Evolutionary conservation across 2,329 filamentous ascomycete genomes (phyloP).

Genomic region (Beauveria caledonica): DNA sequence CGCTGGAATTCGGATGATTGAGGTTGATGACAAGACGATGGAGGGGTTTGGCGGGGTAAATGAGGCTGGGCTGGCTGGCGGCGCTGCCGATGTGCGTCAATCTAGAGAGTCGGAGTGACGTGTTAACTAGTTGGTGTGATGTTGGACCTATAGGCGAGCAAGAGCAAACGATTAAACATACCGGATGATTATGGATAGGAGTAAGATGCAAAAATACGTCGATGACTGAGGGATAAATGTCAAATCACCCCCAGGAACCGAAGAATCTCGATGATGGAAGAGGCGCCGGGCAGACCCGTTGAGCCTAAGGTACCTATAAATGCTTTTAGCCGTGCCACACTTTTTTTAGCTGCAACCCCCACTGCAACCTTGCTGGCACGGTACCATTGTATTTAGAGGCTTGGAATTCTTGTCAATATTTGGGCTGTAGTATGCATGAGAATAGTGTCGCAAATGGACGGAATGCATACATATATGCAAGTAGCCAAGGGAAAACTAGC

Average conservation of each 20-base stretch:
- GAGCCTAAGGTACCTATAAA: background rate
- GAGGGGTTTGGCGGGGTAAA: conserved; percentile 1
- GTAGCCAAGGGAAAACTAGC: too few species aligned
- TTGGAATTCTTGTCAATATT: background rate
- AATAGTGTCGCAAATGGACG: too few species aligned
- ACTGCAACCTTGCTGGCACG: background rate
- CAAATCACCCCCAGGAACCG: background rate
- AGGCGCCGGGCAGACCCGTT: conserved; percentile 5
- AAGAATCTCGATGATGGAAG: conserved; percentile 8
- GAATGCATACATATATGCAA: too few species aligned
- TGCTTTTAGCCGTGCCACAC: background rate
- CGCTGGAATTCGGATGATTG: background rate
- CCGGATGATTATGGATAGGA: background rate
- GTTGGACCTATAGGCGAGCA: background rate
- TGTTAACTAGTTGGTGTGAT: background rate
- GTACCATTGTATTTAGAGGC: background rate
- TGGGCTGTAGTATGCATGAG: background rate
- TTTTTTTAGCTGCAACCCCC: background rate
- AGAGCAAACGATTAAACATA: background rate
- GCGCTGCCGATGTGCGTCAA: background rate
- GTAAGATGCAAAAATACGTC: background rate
- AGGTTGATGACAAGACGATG: background rate
- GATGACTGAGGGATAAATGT: background rate
- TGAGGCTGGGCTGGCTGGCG: background rate
- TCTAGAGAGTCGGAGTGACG: background rate